A percentile compares a stretch with the other conserved stretches of the same genome.
Evolutionary conservation across 2,329 filamentous ascomycete genomes (phyloP).

Genomic region (Calonectria honghensis): DNA sequence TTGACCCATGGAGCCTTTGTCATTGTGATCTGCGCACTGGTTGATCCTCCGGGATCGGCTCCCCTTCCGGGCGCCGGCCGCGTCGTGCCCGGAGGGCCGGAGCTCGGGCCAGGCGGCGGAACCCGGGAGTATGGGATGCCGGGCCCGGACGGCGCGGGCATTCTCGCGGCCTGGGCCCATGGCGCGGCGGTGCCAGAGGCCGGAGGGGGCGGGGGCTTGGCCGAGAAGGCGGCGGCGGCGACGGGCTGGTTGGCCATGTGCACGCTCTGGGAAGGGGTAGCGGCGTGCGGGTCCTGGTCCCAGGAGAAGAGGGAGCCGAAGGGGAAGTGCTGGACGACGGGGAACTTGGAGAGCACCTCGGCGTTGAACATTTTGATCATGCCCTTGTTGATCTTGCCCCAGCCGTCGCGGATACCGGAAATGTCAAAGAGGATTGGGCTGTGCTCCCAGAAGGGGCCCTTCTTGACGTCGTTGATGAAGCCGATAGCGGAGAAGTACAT

Average conservation of each 20-base stretch:
- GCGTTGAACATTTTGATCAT: slow-evolving; percentile 99
- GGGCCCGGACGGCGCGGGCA: slow-evolving; percentile 59
- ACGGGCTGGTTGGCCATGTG: slow-evolving; percentile 76
- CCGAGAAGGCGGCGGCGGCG: slow-evolving; percentile 45
- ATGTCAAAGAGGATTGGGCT: slow-evolving; percentile 96
- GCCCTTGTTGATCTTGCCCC: slow-evolving; percentile 99
- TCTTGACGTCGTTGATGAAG: slow-evolving; percentile 98
- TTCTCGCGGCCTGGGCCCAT: slow-evolving; percentile 65
- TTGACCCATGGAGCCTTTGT: slow-evolving; percentile 70
- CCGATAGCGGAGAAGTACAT: slow-evolving; percentile 97
- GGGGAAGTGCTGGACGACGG: slow-evolving; percentile 96
- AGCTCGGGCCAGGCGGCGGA: slow-evolving; percentile 56
- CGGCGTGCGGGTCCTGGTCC: slow-evolving; percentile 79
- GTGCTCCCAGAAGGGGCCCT: slow-evolving; percentile 97
- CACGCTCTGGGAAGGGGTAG: slow-evolving; percentile 67
- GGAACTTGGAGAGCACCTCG: slow-evolving; percentile 96
- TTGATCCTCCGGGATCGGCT: slow-evolving; percentile 56
- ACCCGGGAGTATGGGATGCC: slow-evolving; percentile 64
- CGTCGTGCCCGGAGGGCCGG: slow-evolving; percentile 50
- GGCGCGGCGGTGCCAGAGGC: slow-evolving; percentile 64
- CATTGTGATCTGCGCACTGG: slow-evolving; percentile 62
- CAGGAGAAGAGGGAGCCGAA: slow-evolving; percentile 89
- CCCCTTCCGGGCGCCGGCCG: slow-evolving; percentile 48
- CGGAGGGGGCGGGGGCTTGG: slow-evolving; percentile 50
- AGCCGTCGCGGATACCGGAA: slow-evolving; percentile 92